Evolutionary conservation across 345 rosid genomes (phyloP).

Genomic region (Odontarrhena argentea): DNA sequence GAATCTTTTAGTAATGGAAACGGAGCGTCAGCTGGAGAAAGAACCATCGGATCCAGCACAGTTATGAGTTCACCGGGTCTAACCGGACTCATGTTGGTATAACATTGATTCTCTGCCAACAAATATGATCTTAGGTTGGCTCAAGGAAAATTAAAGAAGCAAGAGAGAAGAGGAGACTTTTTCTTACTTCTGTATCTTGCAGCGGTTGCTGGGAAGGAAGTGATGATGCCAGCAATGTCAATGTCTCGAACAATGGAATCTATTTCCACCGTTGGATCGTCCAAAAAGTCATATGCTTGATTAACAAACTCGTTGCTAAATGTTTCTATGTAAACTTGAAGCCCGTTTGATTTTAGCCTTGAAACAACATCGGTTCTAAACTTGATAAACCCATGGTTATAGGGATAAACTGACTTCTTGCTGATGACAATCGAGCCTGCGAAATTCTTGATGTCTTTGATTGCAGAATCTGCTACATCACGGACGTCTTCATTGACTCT

Average conservation of each 20-base stretch:
- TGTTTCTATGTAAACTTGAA: constrained; percentile 61
- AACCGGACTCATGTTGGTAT: constrained; percentile 47
- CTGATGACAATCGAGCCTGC: constrained; percentile 62
- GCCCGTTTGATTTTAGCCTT: constrained; percentile 49
- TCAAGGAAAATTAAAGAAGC: constrained; percentile 15
- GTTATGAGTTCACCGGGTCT: constrained; percentile 48
- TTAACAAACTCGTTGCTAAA: constrained; percentile 77
- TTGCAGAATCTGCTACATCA: constrained; percentile 46
- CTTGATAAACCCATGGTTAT: constrained; percentile 36
- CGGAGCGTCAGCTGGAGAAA: constrained; percentile 73
- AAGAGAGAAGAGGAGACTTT: constrained; percentile 5
- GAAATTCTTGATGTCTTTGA: constrained; percentile 64
- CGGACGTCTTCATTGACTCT: constrained; percentile 55
- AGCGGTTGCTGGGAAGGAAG: constrained; percentile 77
- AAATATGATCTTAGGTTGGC: constrained; percentile 20
- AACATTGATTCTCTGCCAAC: constrained; percentile 69
- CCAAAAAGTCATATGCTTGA: constrained; percentile 73
- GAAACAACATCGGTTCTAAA: constrained; percentile 38
- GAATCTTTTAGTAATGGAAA: constrained; percentile 49
- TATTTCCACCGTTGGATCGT: constrained; percentile 75
- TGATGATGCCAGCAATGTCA: constrained; percentile 59
- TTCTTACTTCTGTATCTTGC: constrained; percentile 70
- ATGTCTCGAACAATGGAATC: constrained; percentile 41
- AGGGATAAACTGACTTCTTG: constrained; percentile 59
- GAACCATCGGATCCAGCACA: neutral